Evolutionary conservation across 2,329 filamentous ascomycete genomes (phyloP).

Genomic region (Ophiostoma sp.): DNA sequence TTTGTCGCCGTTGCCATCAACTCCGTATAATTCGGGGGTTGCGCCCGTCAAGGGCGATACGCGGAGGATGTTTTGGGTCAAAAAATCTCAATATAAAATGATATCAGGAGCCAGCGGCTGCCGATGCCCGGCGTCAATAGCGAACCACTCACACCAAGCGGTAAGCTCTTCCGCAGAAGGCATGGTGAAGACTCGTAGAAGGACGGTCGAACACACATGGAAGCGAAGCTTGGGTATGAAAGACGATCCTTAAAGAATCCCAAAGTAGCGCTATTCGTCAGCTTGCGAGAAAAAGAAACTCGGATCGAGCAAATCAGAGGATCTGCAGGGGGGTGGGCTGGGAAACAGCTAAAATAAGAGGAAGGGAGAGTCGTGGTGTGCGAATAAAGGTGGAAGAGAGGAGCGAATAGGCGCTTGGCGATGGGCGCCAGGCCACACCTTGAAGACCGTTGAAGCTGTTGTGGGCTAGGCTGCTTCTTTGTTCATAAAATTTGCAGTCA

Average conservation of each 20-base stretch:
- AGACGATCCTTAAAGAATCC: neutral
- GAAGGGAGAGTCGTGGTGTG: neutral
- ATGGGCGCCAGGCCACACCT: neutral
- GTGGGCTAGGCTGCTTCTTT: neutral
- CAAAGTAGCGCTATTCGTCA: constrained; percentile 15
- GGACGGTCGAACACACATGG: constrained; percentile 8
- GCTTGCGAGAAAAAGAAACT: constrained; percentile 12
- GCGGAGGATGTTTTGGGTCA: neutral
- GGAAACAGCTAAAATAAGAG: constrained; percentile 30
- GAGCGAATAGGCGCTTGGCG: constrained; percentile 7
- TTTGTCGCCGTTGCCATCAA: neutral
- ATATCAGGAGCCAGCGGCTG: neutral
- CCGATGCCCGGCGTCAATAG: constrained; percentile 9
- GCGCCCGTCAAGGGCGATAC: neutral
- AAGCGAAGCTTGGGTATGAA: constrained; percentile 14
- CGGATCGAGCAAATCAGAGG: constrained; percentile 34
- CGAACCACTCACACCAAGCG: constrained; percentile 4
- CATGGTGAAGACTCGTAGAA: constrained; percentile 12
- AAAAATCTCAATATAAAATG: neutral
- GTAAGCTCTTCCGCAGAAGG: neutral
- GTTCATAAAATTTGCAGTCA: neutral
- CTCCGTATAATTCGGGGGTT: neutral
- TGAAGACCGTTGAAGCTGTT: neutral
- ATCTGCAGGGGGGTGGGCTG: constrained; percentile 32
- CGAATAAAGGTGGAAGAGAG: neutral